Base-by-base conservation (phyloP, 164 flowering plant species). In the Pachysandra terminalis region DNA sequence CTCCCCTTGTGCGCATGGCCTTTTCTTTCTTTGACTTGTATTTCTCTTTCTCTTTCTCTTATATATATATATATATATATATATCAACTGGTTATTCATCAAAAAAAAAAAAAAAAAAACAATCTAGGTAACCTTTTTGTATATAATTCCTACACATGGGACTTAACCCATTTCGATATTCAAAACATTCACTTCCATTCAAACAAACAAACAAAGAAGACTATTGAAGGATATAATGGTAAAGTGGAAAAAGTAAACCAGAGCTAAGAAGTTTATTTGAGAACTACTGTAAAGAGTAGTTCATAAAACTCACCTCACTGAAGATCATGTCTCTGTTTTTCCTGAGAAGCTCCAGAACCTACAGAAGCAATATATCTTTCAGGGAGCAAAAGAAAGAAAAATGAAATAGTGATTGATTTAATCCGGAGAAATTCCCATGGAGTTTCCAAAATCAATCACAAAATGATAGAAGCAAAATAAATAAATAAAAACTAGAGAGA, bases 261-360 rank as follows among this genome's bases (percentile, higher is more conserved):
- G 10, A 15, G 15, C 6, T 5, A 45, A 45, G 15, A 45, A 45
- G 17, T 1, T 40, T 40, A 45, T 5, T 45, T 45, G 6, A 15
- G 10, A 45, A 12, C 1, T 45, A 45, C 51, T 45, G 37, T 32
- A 3, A 32, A 10, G 10, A 45, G 51, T 10, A 12, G 51, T 5
- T 15, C 37, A 61, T 63, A 37, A n/a, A 52, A 19, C 23, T 57
- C 26, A 89, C 97, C 92, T 91, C 93, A 37, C 81, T 74, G 77
- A 89, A 91, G 27, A 83, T 70, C 97, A 91, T 91, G 67, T 91
- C 96, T 72, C 97, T 79, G 79, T 90, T 91, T 62, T 83, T 85
- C 81, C 58, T 81, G 14, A 90, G 86, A 68, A 85, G 87, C 80
- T 84, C 90, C 85, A 91, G 78, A 16, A 87, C 92, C 94, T 90